Percentiles rank a stretch among this genome's conserved stretches.
These are phyloP conservation scores for Andrographis paniculata DNA, from an alignment of 305 asterid genomes.

Conservation along the genomic window DNA sequence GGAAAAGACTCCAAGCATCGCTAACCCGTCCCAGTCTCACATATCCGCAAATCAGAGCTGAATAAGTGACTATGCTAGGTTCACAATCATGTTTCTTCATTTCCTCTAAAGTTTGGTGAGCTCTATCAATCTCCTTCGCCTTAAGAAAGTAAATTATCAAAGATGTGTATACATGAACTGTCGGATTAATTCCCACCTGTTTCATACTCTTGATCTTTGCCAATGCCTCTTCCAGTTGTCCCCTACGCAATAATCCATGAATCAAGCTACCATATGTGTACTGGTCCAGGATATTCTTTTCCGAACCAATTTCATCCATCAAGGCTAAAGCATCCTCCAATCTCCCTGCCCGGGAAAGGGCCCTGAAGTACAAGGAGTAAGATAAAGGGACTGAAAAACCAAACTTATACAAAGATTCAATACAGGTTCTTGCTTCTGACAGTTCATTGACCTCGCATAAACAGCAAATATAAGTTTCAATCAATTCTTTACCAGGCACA, in stretches of 20 bases:
- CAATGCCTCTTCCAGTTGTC: slow-evolving; percentile 55
- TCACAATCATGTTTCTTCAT: slow-evolving; percentile 52
- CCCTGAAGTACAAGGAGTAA: slow-evolving; percentile 55
- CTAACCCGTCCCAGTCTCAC: slow-evolving; percentile 44
- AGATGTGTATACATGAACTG: slow-evolving; percentile 69
- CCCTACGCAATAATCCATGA: slow-evolving; percentile 49
- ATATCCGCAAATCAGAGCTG: slow-evolving; percentile 68
- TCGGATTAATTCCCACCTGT: slow-evolving; percentile 40
- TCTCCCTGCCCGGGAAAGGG: slow-evolving; percentile 72
- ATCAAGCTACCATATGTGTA: slow-evolving; percentile 70
- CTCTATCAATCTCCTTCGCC: slow-evolving; percentile 39
- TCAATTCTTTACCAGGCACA: slow-evolving; percentile 57
- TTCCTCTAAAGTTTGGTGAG: slow-evolving; percentile 46
- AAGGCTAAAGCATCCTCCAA: slow-evolving; percentile 57
- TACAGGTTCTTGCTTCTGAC: slow-evolving; percentile 50
- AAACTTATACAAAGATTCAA: slow-evolving; percentile 34
- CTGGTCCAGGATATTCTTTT: slow-evolving; percentile 36
- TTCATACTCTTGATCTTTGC: slow-evolving; percentile 57
- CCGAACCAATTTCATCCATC: slow-evolving; percentile 42
- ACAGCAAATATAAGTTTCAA: slow-evolving; percentile 58
- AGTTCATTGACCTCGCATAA: slow-evolving; percentile 56
- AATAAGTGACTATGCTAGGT: slow-evolving; percentile 65
- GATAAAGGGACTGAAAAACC: slow-evolving; percentile 60
- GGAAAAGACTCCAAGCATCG: slow-evolving; percentile 59
- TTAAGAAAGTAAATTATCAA: slow-evolving; percentile 55